Base-by-base conservation (phyloP, 129 eudicot genomes). In the Gnaphalium uliginosum region DNA sequence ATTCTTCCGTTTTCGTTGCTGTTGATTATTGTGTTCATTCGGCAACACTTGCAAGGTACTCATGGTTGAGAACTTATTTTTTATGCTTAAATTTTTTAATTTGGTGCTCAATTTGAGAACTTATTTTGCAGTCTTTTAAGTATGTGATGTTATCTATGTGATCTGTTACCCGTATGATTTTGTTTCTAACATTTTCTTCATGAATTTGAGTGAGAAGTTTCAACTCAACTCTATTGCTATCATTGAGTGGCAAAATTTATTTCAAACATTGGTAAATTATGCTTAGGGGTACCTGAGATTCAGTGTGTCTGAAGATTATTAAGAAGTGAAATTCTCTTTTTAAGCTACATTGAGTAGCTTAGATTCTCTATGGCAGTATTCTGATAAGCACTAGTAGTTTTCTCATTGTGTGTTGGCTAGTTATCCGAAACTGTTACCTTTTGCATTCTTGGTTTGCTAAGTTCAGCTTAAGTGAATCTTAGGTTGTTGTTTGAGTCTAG, bases 41-140 rank as follows among this genome's bases (percentile, higher is more conserved):
- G 93, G n/a, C 91, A 86, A 81, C 96, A 90, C 81, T 84, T 88
- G 83, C 93, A 84, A 88, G 96, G 96, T 90, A 80, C n/a, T 2
- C 5, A 22, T 4, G 10, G 59, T 10, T 46, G 14, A 39, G 27
- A 43, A 25, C 66, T 69, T 4, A 46, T 30, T 3, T n/a, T 23
- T 32, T 3, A 17, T 70, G 53, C 67, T 60, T 77, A 58, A 8
- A 8, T 25, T 2, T 56, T 61, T 69, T 77, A 3, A 8, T 18
- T 17, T 54, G 67, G 32, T 54, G 29, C 26, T 60, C 1, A 8
- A 3, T 59, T 17, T 73, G 8, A 9, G 14, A 39, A 39, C 14
- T 39, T 39, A 39, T 0, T 39, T 39, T 39, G 13, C 46, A 39
- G 46, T 8, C 46, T 2, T 39, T 39, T 39, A 14, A 14, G 46